phyloP scores from a whole-genome alignment of 2,329 filamentous ascomycete genomes.

The Dryadomyces quercivorus region DNA sequence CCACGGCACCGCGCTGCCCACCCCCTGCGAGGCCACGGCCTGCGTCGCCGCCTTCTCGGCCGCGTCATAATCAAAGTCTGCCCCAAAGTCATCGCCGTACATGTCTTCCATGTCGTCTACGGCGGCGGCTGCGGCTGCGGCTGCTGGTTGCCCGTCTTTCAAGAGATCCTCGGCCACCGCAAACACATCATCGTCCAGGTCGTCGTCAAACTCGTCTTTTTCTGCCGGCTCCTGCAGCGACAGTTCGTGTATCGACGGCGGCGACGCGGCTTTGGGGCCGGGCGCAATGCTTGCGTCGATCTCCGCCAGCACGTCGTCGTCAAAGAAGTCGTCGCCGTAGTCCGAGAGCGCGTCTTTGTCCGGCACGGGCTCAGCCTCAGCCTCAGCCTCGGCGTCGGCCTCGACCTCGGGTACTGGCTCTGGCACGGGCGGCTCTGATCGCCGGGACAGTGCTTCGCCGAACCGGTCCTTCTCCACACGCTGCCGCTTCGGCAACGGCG shows the following conservation, averaged over 20 bases:
- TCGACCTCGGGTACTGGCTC: neutral
- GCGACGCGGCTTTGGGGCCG: neutral
- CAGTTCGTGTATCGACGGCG: slow-evolving; percentile 1
- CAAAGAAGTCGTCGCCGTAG: slow-evolving; percentile 40
- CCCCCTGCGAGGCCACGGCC: slow-evolving; percentile 22
- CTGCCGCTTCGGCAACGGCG: slow-evolving; percentile 60
- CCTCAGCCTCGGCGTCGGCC: neutral
- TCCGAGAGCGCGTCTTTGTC: slow-evolving; percentile 25
- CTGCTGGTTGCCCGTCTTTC: slow-evolving; percentile 15
- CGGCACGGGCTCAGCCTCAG: neutral
- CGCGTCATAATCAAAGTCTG: slow-evolving; percentile 63
- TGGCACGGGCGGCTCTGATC: neutral
- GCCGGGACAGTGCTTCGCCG: no score
- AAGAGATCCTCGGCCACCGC: slow-evolving; percentile 32
- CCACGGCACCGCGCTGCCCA: slow-evolving; percentile 2
- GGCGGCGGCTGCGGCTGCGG: slow-evolving; percentile 6
- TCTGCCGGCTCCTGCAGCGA: slow-evolving; percentile 6
- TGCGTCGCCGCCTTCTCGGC: slow-evolving; percentile 64
- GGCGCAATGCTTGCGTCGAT: slow-evolving; percentile 31
- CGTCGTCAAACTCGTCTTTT: slow-evolving; percentile 47
- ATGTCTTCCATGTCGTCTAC: slow-evolving; percentile 25
- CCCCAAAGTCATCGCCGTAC: slow-evolving; percentile 64
- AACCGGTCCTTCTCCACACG: slow-evolving; percentile 33
- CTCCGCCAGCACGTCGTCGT: slow-evolving; percentile 46
- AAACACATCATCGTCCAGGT: slow-evolving; percentile 39